Percentiles rank a stretch among this genome's conserved stretches.
These are phyloP conservation scores for Penicillium longicatenatum DNA, from an alignment of 495 filamentous ascomycete genomes.

Conservation along the genomic window DNA sequence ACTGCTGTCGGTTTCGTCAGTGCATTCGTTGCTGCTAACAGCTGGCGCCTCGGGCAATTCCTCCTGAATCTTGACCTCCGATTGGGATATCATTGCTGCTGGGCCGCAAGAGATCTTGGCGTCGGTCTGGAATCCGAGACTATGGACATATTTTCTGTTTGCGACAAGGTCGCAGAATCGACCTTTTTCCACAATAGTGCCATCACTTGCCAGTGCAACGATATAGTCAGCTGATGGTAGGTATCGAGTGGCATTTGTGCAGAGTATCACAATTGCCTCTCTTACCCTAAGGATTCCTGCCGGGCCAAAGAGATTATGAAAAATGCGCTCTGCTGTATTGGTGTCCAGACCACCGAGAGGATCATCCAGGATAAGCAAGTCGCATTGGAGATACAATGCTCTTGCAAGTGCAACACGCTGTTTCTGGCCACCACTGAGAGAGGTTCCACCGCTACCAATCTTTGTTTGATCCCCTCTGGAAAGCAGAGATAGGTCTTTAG, in stretches of 20 bases:
- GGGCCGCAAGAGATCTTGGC: not conserved
- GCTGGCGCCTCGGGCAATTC: not conserved
- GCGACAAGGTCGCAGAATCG: conserved; percentile 1
- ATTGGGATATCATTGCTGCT: not conserved
- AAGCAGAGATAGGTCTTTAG: not conserved
- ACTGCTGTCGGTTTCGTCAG: not conserved
- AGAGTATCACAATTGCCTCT: not conserved
- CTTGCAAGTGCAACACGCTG: conserved; percentile 3
- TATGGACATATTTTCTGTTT: not conserved
- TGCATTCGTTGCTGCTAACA: not conserved
- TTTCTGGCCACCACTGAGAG: conserved; percentile 5
- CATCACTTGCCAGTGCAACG: not conserved
- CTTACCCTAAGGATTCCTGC: not conserved
- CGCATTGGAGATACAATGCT: not conserved
- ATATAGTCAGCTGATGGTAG: not conserved
- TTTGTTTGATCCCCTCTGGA: not conserved
- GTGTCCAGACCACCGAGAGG: not conserved
- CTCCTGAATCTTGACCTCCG: not conserved
- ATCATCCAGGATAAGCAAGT: not conserved
- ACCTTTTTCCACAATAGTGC: conserved; percentile 1
- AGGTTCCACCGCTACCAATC: not conserved
- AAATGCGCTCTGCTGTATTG: not conserved
- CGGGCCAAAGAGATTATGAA: not conserved
- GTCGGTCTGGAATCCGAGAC: not conserved
- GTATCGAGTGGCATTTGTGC: not conserved